phyloP scores from a whole-genome alignment of 768 basidiomycete genomes.

The Dendrothele bispora region DNA sequence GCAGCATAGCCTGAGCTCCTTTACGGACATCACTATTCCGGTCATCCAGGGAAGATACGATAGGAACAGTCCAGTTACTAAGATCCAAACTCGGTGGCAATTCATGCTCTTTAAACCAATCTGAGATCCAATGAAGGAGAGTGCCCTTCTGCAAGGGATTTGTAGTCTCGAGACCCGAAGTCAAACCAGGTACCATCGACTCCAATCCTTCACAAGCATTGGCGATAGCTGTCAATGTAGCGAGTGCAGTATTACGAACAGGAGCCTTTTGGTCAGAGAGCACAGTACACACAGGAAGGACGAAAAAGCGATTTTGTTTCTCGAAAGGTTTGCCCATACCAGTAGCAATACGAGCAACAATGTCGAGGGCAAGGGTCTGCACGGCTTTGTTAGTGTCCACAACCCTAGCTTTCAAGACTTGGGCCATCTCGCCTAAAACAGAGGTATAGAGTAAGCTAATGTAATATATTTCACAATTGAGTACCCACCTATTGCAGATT shows the following conservation, averaged over 20 bases:
- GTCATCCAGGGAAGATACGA: slow-evolving; percentile 86
- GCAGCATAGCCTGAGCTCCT: slow-evolving; percentile 80
- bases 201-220: slow-evolving; percentile 85
- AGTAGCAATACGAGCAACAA: slow-evolving; percentile 83
- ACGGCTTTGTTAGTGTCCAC: slow-evolving; percentile 94
- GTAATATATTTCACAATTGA: not conserved
- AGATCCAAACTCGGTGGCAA: slow-evolving; percentile 63
- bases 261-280: slow-evolving; percentile 92
- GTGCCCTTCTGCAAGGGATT: slow-evolving; percentile 88
- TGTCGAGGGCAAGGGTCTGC: slow-evolving; percentile 85
- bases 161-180: slow-evolving; percentile 76
- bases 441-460: slow-evolving; percentile 5
- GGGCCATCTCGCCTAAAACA: slow-evolving; percentile 80
- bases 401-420: slow-evolving; percentile 84
- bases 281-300: slow-evolving; percentile 75
- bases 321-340: slow-evolving; percentile 98
- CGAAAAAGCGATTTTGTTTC: slow-evolving; percentile 78
- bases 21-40: slow-evolving; percentile 91
- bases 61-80: slow-evolving; percentile 57
- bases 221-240: slow-evolving; percentile 80
- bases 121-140: slow-evolving; percentile 76
- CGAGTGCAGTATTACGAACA: slow-evolving; percentile 74
- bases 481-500: slow-evolving; percentile 77
- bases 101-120: slow-evolving; percentile 72
- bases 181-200: slow-evolving; percentile 73